Percentiles rank a stretch among this genome's conserved stretches.
Conservation (phyloP, 352 stramenopile genomes). For the Plasmopara halstedii region DNA sequence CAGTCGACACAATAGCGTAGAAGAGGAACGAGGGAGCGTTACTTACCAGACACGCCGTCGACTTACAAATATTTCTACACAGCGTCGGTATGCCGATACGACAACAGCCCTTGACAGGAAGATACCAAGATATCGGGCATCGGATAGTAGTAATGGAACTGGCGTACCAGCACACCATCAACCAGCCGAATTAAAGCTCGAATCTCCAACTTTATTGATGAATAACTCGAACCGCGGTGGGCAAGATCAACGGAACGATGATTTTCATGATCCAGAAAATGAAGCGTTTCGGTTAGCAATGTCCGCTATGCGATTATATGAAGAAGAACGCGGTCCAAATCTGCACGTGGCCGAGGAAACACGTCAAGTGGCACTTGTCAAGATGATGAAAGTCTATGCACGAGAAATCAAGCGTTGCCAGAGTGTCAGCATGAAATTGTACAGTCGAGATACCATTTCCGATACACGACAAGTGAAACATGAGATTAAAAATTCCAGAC, state of each 20-base stretch:
- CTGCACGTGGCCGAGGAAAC: constrained; percentile 50
- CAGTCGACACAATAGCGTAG: constrained; percentile 4
- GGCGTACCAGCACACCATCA: constrained; percentile 6
- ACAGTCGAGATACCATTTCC: constrained; percentile 13
- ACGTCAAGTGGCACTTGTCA: constrained; percentile 43
- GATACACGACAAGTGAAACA: constrained; percentile 13
- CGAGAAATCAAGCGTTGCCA: constrained; percentile 51
- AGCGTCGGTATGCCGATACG: constrained; percentile 26
- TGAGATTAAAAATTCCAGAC: constrained; percentile 3
- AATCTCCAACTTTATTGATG: constrained; percentile 14
- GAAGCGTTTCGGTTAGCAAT: constrained; percentile 63
- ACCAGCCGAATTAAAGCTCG: constrained; percentile 6
- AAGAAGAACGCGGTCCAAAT: constrained; percentile 44
- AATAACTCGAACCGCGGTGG: constrained; percentile 15
- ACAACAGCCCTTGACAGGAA: no score
- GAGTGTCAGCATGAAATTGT: constrained; percentile 6
- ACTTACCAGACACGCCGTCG: constrained; percentile 13
- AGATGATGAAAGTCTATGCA: constrained; percentile 75
- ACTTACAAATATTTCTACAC: no score
- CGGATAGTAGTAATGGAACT: constrained; percentile 6
- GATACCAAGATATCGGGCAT: constrained; percentile 5
- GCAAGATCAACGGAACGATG: constrained; percentile 16
- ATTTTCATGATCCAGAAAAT: constrained; percentile 17
- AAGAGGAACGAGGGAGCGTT: constrained; percentile 8
- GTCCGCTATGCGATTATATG: constrained; percentile 70